These are phyloP conservation scores for Mollisiaceae sp. DNA, from an alignment of 2,329 filamentous ascomycete species.

Conservation along the genomic window DNA sequence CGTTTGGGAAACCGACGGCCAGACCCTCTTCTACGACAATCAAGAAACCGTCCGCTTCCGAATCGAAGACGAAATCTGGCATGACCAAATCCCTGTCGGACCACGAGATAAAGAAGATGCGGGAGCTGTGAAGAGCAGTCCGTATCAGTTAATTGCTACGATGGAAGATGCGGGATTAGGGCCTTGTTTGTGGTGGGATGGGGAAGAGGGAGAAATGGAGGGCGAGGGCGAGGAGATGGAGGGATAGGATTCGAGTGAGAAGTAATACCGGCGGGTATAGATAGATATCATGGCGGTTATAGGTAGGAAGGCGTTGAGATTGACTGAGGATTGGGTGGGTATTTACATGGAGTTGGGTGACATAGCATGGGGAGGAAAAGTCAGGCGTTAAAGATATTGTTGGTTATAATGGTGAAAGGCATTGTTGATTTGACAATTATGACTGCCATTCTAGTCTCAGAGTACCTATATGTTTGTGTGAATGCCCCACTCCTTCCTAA, in stretches of 20 bases:
- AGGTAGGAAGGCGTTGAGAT: not conserved
- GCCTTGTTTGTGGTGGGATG: constrained; percentile 68
- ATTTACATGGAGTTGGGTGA: not conserved
- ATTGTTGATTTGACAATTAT: too few species aligned
- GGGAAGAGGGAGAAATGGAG: constrained; percentile 30
- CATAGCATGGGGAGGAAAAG: not conserved
- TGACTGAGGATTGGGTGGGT: too few species aligned
- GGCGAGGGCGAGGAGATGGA: not conserved
- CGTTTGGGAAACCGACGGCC: constrained; percentile 17
- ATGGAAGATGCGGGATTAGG: constrained; percentile 69
- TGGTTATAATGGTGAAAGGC: not conserved
- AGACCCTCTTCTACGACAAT: constrained; percentile 79
- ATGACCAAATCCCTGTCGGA: constrained; percentile 80
- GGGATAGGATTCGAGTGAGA: not conserved
- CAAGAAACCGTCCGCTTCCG: constrained; percentile 88
- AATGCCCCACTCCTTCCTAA: too few species aligned
- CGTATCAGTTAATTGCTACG: constrained; percentile 71
- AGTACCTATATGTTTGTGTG: too few species aligned
- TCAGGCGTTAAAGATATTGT: not conserved
- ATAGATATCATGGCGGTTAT: not conserved
- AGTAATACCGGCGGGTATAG: not conserved
- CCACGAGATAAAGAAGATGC: constrained; percentile 67
- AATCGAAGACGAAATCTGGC: constrained; percentile 87
- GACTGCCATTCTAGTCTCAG: too few species aligned
- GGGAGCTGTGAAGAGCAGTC: constrained; percentile 59